These are phyloP conservation scores for Suillus placidus DNA, from an alignment of 768 basidiomycete species.

Conservation along the genomic window DNA sequence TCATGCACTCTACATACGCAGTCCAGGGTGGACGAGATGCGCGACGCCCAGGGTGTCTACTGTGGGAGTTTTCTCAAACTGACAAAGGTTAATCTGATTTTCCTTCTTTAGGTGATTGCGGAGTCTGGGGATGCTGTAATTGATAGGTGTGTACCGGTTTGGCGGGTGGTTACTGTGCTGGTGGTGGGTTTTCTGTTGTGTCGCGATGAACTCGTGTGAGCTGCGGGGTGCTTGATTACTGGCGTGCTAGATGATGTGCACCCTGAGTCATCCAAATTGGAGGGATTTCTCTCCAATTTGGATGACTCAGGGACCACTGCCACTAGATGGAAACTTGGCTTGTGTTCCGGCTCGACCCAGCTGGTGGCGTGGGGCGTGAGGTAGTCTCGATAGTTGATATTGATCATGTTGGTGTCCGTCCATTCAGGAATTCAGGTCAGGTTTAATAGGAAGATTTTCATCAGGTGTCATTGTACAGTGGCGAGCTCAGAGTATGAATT, in stretches of 20 bases:
- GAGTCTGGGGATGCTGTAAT: neutral
- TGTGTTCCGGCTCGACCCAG: neutral
- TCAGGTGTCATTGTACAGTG: neutral
- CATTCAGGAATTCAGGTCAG: neutral
- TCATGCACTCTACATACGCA: neutral
- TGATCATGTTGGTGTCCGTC: neutral
- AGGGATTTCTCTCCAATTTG: neutral
- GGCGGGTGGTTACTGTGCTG: neutral
- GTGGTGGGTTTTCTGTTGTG: neutral
- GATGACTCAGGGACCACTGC: too few relatives aligned
- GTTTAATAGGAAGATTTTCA: neutral
- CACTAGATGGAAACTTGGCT: neutral
- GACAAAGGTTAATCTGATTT: slow-evolving; percentile 1
- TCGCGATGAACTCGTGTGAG: neutral
- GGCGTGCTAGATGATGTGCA: neutral
- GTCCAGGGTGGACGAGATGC: too few relatives aligned
- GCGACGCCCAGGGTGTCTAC: neutral
- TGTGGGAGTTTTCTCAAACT: neutral
- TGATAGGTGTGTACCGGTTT: neutral
- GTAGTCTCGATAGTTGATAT: neutral
- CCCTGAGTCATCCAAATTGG: neutral
- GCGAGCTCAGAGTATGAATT: neutral
- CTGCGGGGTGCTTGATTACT: neutral
- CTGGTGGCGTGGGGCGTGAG: neutral
- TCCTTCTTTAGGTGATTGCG: neutral